These are phyloP conservation scores for Aspergillus bombycis DNA, from an alignment of 2,329 filamentous ascomycete species.

Conservation along the genomic window DNA sequence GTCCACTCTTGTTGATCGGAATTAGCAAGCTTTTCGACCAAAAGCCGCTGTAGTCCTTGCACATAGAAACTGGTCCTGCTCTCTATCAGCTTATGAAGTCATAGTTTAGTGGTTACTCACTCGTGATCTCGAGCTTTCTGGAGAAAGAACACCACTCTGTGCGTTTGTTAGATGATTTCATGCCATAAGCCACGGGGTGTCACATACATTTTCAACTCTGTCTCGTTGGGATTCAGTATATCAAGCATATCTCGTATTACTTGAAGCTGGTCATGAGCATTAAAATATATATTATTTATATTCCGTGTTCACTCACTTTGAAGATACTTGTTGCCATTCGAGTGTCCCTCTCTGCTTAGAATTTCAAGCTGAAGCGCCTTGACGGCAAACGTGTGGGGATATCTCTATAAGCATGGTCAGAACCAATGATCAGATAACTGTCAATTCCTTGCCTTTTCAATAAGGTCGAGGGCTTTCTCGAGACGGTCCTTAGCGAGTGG, in stretches of 20 bases:
- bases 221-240: slow-evolving; percentile 61
- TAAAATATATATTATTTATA: neutral
- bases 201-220: slow-evolving; percentile 62
- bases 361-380: slow-evolving; percentile 70
- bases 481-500: slow-evolving; percentile 56
- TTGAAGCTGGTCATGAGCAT: slow-evolving; percentile 24
- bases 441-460: slow-evolving; percentile 51
- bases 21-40: slow-evolving; percentile 59
- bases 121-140: slow-evolving; percentile 64
- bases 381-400: slow-evolving; percentile 67
- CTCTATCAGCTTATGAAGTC: slow-evolving; percentile 9
- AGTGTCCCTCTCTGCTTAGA: slow-evolving; percentile 45
- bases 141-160: slow-evolving; percentile 65
- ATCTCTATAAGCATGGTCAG: slow-evolving; percentile 44
- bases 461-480: slow-evolving; percentile 58
- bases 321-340: slow-evolving; percentile 46
- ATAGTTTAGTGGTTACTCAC: slow-evolving; percentile 28
- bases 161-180: neutral
- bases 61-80: slow-evolving; percentile 43
- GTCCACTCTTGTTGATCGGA: slow-evolving; percentile 61
- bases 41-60: slow-evolving; percentile 64
- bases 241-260: slow-evolving; percentile 66
- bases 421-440: neutral
- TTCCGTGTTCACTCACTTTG: slow-evolving; percentile 34
- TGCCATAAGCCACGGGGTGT: neutral